Evolutionary conservation across 2,329 filamentous ascomycete species (phyloP).

Genomic region (Cercospora canescens): DNA sequence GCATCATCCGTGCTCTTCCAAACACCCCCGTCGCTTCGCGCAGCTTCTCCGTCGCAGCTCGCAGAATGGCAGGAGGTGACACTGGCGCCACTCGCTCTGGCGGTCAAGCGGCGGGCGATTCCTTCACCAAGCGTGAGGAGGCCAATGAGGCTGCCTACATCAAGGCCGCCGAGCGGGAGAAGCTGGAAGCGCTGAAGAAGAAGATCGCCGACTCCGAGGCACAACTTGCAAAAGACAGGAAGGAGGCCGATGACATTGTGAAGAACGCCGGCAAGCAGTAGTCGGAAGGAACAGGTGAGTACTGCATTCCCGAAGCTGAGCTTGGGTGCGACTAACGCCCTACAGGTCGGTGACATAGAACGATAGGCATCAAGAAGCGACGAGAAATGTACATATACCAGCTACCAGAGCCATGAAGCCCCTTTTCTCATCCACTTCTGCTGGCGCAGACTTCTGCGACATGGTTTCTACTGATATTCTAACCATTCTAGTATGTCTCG

Average conservation of each 20-base stretch:
- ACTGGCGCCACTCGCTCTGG: conserved; percentile 44
- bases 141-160: conserved; percentile 85
- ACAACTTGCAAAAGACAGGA: conserved; percentile 32
- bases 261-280: conserved; percentile 17
- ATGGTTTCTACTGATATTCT: neutral
- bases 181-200: conserved; percentile 51
- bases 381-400: conserved; percentile 1
- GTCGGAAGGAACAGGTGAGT: conserved; percentile 1
- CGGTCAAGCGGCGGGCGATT: conserved; percentile 64
- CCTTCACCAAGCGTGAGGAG: conserved; percentile 89
- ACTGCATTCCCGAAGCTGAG: neutral
- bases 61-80: conserved; percentile 46
- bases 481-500: neutral
- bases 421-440: neutral
- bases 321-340: neutral
- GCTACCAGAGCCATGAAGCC: neutral
- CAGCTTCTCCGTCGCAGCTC: conserved; percentile 45
- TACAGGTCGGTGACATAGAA: neutral
- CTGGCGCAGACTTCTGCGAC: neutral
- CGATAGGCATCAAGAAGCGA: neutral
- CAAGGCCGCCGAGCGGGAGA: conserved; percentile 83
- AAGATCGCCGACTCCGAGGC: conserved; percentile 36
- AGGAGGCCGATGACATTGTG: conserved; percentile 29
- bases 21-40: conserved; percentile 35
- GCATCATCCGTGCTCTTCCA: conserved; percentile 42